A percentile compares a stretch with the other conserved stretches of the same genome.
Conservation (phyloP, 805 yeast species). For the Yarrowia hollandica region DNA sequence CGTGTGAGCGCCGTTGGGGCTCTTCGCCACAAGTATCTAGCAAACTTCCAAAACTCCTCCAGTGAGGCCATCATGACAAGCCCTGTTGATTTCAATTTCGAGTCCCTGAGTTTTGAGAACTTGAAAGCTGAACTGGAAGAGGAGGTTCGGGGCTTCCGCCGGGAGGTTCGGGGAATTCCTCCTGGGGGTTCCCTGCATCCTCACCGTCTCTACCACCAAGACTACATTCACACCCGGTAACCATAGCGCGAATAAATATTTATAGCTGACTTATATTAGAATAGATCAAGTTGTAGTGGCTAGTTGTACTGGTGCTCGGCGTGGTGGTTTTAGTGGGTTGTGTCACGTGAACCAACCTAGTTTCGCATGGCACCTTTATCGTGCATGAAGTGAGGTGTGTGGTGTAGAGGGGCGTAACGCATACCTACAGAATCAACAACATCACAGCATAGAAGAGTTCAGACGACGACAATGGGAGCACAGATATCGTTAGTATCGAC, state of each 20-base stretch:
- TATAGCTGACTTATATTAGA: background rate
- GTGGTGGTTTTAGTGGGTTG: background rate
- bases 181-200: conserved; percentile 5
- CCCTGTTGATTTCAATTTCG: conserved; percentile 69
- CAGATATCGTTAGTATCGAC: conserved; percentile 84
- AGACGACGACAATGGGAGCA: conserved; percentile 64
- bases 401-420: conserved; percentile 6
- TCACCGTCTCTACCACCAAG: conserved; percentile 13
- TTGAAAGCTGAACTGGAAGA: conserved; percentile 29
- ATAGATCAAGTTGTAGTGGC: no score
- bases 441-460: background rate
- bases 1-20: conserved; percentile 60
- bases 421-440: background rate
- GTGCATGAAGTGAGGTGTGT: conserved; percentile 16
- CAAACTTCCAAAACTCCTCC: conserved; percentile 46
- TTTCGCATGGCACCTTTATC: conserved; percentile 22
- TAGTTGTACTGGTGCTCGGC: no score
- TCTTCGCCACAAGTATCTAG: conserved; percentile 57
- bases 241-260: conserved; percentile 6
- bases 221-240: conserved; percentile 20
- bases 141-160: conserved; percentile 32
- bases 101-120: conserved; percentile 40
- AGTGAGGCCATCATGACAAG: conserved; percentile 57
- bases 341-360: conserved; percentile 20
- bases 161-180: conserved; percentile 31